Percentiles rank a stretch among this genome's conserved stretches.
Conservation (phyloP, 176 grass and related monocot species). For the Carex pumila region DNA sequence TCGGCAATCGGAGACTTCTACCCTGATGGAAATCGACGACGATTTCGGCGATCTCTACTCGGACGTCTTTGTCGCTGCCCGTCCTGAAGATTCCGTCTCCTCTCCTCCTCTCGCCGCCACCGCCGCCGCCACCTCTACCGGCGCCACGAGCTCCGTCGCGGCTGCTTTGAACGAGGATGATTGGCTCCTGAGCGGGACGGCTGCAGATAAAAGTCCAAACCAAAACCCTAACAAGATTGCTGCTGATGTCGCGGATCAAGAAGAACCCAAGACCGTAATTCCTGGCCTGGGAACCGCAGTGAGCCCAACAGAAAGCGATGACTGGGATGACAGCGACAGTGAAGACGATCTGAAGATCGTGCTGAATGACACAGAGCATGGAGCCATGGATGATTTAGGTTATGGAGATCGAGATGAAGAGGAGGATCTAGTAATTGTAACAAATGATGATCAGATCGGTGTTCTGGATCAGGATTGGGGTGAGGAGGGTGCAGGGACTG, state of each 20-base stretch:
- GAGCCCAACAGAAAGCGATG: slow-evolving; percentile 45
- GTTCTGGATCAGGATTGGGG: slow-evolving; percentile 77
- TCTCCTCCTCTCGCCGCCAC: background rate
- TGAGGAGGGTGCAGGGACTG: slow-evolving; percentile 38
- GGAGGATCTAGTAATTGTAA: slow-evolving; percentile 64
- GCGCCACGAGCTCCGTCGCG: background rate
- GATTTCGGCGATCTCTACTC: slow-evolving; percentile 99
- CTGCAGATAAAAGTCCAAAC: slow-evolving; percentile 34
- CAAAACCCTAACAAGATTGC: background rate
- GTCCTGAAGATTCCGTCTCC: background rate
- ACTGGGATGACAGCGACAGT: slow-evolving; percentile 84
- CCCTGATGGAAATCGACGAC: slow-evolving; percentile 87
- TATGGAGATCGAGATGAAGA: slow-evolving; percentile 73
- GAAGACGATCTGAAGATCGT: slow-evolving; percentile 97
- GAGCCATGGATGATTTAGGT: slow-evolving; percentile 28
- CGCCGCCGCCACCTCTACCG: slow-evolving; percentile 28
- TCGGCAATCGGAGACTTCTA: background rate
- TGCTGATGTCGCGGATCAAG: slow-evolving; percentile 31
- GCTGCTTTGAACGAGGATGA: slow-evolving; percentile 33
- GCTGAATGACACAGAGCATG: slow-evolving; percentile 72
- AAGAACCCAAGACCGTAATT: slow-evolving; percentile 29
- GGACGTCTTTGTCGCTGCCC: slow-evolving; percentile 37
- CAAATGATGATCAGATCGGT: slow-evolving; percentile 66
- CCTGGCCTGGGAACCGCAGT: slow-evolving; percentile 54
- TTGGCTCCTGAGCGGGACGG: slow-evolving; percentile 58